A percentile compares a stretch with the other conserved stretches of the same genome.
Conservation (phyloP, 2,329 filamentous ascomycete species). For the Sarocladiaceae sp. region DNA sequence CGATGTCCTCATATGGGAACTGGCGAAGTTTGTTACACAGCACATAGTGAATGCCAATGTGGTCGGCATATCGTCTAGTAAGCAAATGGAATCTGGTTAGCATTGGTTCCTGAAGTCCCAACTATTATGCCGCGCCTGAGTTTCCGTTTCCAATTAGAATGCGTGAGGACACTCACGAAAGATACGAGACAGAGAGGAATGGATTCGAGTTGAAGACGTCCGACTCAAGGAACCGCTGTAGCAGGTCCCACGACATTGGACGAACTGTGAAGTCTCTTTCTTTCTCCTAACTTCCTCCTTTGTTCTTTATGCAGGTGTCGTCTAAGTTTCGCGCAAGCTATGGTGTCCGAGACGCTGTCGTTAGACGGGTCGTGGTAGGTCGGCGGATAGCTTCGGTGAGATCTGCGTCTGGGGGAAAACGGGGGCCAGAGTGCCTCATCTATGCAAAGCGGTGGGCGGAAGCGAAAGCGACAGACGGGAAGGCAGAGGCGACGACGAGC, state of each 20-base stretch:
- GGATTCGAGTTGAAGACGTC: conserved; percentile 92
- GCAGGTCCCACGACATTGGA: conserved; percentile 77
- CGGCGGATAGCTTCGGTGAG: background rate
- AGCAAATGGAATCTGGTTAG: background rate
- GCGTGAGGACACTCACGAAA: conserved; percentile 60
- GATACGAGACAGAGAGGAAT: conserved; percentile 82
- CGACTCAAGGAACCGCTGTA: conserved; percentile 87
- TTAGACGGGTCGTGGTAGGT: background rate
- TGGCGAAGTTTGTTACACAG: conserved; percentile 84
- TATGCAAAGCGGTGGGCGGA: background rate
- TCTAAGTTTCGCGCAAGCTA: background rate
- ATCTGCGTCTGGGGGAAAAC: background rate
- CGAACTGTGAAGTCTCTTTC: conserved; percentile 5
- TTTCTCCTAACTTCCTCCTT: background rate
- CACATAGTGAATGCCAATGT: conserved; percentile 86
- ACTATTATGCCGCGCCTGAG: too few relatives aligned
- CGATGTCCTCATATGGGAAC: conserved; percentile 87
- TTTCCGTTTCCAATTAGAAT: too few relatives aligned
- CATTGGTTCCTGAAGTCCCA: background rate
- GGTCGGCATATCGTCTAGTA: conserved; percentile 76
- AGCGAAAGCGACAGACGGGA: background rate
- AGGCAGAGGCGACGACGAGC: background rate
- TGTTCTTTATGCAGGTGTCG: background rate
- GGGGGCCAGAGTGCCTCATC: conserved; percentile 7
- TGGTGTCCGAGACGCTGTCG: background rate